Evolutionary conservation across 2,329 filamentous ascomycete species (phyloP), one percentile per base, ranked within the genome.

Genomic region (Xylariaceae sp.): DNA sequence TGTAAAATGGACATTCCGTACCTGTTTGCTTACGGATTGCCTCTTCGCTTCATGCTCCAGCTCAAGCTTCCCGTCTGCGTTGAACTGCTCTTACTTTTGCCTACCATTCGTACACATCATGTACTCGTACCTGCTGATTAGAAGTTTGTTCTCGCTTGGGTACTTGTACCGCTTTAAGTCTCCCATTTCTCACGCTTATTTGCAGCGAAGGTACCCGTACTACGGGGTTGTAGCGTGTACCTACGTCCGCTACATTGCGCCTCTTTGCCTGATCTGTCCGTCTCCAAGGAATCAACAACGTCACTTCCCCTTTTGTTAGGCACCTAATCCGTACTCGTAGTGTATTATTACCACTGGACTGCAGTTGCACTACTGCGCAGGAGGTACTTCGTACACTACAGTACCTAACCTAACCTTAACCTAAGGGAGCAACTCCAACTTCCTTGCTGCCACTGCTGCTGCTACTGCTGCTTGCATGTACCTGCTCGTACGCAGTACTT

Each of bases 221-320:
- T 41, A 41, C 37, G 11, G 37, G 37, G 23, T 30, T 30, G 23
- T 41, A 41, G 37, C 9, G 11, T 9, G 37, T 41, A 41, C 9
- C 9, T 7, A 41, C 11, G 37, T 41, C 23, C 23, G 23, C 23
- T 30, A 41, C 37, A 41, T 41, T 41, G 37, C 37, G 37, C 37
- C 37, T 41, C 37, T 41, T 30, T 41, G 11, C 37, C 37, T 10
- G 37, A 10, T 41, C 11, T n/a, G 44, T 18, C 15, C 44, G 41
- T 53, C 30, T 17, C 41, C n/a, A 51, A 51, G 23, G 49, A 23
- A 51, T 51, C 49, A 51, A 51, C 49, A 51, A 51, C 49, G 49
- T 51, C 34, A 41, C 56, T 41, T 58, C 51, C 34, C 11, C 50
- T 54, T 44, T 54, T 52, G 15, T 63, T 59, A 55, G 59, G 53